These are phyloP conservation scores for Agaricus blazei DNA, from an alignment of 768 basidiomycete genomes.

Conservation along the genomic window DNA sequence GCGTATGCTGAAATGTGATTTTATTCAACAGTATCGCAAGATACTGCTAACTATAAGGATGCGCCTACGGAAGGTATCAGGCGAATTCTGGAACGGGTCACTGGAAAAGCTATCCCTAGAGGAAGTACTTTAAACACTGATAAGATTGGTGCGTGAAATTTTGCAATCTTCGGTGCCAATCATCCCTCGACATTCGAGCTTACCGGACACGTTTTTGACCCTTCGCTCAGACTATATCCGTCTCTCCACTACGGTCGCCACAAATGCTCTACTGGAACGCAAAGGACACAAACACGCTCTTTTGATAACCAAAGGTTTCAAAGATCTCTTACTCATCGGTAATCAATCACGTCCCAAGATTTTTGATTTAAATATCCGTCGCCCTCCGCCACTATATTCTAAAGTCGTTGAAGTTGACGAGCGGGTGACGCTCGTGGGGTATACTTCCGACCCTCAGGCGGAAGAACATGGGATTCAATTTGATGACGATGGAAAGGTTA, in stretches of 20 bases:
- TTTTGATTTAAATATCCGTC: slow-evolving; percentile 89
- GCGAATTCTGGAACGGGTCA: slow-evolving; percentile 74
- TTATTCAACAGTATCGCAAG: slow-evolving; percentile 67
- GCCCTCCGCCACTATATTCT: slow-evolving; percentile 72
- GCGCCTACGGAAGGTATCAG: slow-evolving; percentile 94
- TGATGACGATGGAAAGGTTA: slow-evolving; percentile 62
- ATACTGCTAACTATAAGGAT: slow-evolving; percentile 82
- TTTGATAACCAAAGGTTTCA: slow-evolving; percentile 87
- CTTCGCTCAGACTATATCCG: slow-evolving; percentile 72
- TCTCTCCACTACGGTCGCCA: slow-evolving; percentile 91
- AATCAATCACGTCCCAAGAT: slow-evolving; percentile 94
- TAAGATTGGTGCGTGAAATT: slow-evolving; percentile 63
- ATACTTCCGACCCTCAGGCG: slow-evolving; percentile 81
- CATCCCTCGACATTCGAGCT: background rate
- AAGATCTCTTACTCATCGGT: slow-evolving; percentile 87
- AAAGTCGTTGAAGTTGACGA: slow-evolving; percentile 78
- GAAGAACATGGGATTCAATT: slow-evolving; percentile 77
- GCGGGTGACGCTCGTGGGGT: slow-evolving; percentile 91
- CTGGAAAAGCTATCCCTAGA: slow-evolving; percentile 62
- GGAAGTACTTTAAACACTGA: slow-evolving; percentile 64
- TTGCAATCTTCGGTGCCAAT: background rate
- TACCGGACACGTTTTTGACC: background rate
- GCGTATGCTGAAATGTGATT: background rate
- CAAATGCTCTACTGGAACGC: slow-evolving; percentile 91
- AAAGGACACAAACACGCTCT: slow-evolving; percentile 91